phyloP scores from a whole-genome alignment of 2,329 filamentous ascomycete species.

The Fusarium heterosporum region DNA sequence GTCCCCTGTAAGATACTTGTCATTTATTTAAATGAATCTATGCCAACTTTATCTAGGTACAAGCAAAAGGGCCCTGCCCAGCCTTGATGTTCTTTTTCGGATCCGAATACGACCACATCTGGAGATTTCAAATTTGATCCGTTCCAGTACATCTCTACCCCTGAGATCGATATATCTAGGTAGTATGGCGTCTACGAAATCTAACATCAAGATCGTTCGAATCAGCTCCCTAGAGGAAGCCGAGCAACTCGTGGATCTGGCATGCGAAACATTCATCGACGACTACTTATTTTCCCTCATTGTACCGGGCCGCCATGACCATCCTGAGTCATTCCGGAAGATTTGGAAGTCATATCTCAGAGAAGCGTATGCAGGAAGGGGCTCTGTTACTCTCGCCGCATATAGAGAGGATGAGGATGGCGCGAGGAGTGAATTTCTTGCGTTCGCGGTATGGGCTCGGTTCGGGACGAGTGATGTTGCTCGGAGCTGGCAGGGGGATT shows the following conservation, averaged over 20 bases:
- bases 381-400: slow-evolving; percentile 11
- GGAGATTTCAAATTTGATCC: neutral
- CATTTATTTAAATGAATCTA: too few species aligned
- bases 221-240: slow-evolving; percentile 6
- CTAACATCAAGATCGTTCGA: neutral
- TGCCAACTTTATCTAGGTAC: too few species aligned
- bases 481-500: slow-evolving; percentile 34
- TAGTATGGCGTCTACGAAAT: neutral
- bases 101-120: neutral
- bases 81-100: too few species aligned
- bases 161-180: fast-evolving
- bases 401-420: neutral
- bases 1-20: too few species aligned
- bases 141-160: too few species aligned
- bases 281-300: slow-evolving; percentile 11
- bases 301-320: slow-evolving; percentile 6
- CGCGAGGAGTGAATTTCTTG: slow-evolving; percentile 1
- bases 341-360: slow-evolving; percentile 12
- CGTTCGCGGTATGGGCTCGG: slow-evolving; percentile 27
- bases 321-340: slow-evolving; percentile 17
- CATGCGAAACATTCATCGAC: slow-evolving; percentile 16
- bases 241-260: slow-evolving; percentile 10
- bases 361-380: slow-evolving; percentile 21
- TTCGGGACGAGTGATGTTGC: slow-evolving; percentile 26
- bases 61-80: too few species aligned